Conservation (phyloP, 2,329 filamentous ascomycete species). For the Coniochaeta prunicola region DNA sequence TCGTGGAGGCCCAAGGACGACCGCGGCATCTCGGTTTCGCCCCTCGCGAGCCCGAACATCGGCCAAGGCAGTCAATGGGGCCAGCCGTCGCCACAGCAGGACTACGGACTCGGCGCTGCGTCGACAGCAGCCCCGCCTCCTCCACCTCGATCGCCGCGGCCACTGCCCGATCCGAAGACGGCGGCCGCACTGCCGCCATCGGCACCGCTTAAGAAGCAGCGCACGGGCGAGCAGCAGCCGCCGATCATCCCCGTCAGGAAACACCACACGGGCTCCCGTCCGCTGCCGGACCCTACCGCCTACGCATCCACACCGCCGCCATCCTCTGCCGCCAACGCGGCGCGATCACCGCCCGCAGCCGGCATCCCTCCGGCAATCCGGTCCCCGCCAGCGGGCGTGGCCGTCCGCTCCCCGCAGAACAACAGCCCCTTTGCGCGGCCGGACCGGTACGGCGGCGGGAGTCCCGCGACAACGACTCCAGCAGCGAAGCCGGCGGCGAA, state of each 20-base stretch:
- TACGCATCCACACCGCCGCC: slow-evolving; percentile 9
- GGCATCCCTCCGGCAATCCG: slow-evolving; percentile 3
- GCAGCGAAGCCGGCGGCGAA: slow-evolving; percentile 32
- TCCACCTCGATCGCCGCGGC: slow-evolving; percentile 25
- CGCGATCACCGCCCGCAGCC: not conserved
- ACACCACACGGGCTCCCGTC: slow-evolving; percentile 26
- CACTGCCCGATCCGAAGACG: slow-evolving; percentile 31
- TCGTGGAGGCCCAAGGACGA: slow-evolving; percentile 56
- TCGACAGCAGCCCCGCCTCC: slow-evolving; percentile 17
- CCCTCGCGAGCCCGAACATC: slow-evolving; percentile 39
- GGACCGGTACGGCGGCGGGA: slow-evolving; percentile 37
- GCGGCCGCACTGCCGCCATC: slow-evolving; percentile 13
- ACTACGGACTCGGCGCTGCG: slow-evolving; percentile 15
- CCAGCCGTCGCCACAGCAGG: slow-evolving; percentile 24
- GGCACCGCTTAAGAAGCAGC: slow-evolving; percentile 21
- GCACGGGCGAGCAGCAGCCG: slow-evolving; percentile 17
- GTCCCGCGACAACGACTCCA: slow-evolving; percentile 15
- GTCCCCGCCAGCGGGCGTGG: not conserved
- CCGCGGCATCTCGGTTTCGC: slow-evolving; percentile 21
- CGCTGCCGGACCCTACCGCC: slow-evolving; percentile 32
- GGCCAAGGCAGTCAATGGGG: slow-evolving; percentile 14
- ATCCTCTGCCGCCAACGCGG: slow-evolving; percentile 3
- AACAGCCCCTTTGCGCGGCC: slow-evolving; percentile 36
- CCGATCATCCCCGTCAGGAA: slow-evolving; percentile 14
- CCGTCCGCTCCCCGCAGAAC: slow-evolving; percentile 12